phyloP scores from a whole-genome alignment of 2,329 filamentous ascomycete species.

The Ophiocordyceps robertsii region DNA sequence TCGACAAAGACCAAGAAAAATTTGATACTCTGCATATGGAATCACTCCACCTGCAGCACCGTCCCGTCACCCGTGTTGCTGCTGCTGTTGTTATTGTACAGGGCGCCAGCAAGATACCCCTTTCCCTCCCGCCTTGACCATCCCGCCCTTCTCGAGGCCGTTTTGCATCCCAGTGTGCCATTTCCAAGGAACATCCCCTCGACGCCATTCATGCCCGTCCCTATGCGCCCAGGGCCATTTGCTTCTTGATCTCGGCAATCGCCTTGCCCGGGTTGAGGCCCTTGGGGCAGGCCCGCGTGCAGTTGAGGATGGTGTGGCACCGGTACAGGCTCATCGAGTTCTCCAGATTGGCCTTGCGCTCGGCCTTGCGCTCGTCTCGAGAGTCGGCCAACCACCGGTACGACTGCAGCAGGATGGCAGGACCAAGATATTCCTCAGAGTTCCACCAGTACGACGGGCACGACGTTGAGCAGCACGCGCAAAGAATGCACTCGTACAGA shows the following conservation, averaged over 20 bases:
- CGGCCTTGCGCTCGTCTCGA: slow-evolving; percentile 75
- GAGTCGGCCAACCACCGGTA: slow-evolving; percentile 97
- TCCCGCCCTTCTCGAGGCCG: no score
- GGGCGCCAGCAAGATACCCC: no score
- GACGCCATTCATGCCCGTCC: no score
- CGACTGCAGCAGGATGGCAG: slow-evolving; percentile 90
- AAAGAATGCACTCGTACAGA: slow-evolving; percentile 98
- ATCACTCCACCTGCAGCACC: no score
- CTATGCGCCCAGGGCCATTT: slow-evolving; percentile 50
- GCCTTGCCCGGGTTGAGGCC: slow-evolving; percentile 90
- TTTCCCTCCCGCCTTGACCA: no score
- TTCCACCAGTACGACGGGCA: slow-evolving; percentile 99
- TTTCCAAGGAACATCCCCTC: no score
- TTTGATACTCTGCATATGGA: no score
- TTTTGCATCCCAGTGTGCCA: no score
- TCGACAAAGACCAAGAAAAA: no score
- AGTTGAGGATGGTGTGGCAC: slow-evolving; percentile 99
- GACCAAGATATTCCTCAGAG: slow-evolving; percentile 93
- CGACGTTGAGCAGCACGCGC: slow-evolving; percentile 96
- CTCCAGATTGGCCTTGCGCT: slow-evolving; percentile 84
- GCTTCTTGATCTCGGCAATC: slow-evolving; percentile 98
- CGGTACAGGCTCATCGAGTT: slow-evolving; percentile 99
- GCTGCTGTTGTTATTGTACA: no score
- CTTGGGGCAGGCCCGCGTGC: slow-evolving; percentile 95
- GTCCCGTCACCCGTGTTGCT: no score